Conservation (phyloP, 257 asterid species). For the Solanum raphanifolium region DNA sequence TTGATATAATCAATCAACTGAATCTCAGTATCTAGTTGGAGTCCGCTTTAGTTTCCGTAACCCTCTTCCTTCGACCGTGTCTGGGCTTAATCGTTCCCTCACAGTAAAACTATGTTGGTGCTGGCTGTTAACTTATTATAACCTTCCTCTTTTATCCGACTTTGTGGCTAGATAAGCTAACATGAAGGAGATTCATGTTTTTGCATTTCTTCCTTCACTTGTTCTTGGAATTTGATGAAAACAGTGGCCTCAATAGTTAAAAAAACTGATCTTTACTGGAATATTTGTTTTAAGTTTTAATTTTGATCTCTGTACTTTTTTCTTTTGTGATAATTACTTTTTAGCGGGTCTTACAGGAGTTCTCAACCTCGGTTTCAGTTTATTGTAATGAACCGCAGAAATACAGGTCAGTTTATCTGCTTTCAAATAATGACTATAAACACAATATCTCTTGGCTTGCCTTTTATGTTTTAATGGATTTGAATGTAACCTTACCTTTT, state of each 20-base stretch:
- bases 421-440: not conserved
- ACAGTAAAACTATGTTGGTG: not conserved
- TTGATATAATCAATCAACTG: not conserved
- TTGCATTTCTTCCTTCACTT: not conserved
- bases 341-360: conserved; percentile 44
- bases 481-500: not conserved
- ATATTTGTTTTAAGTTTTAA: not conserved
- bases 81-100: not conserved
- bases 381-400: conserved; percentile 82
- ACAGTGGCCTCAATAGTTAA: not conserved
- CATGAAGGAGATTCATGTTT: not conserved
- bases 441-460: not conserved
- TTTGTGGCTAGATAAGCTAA: not conserved
- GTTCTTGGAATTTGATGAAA: not conserved
- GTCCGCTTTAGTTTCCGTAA: not conserved
- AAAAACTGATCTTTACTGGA: not conserved
- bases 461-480: not conserved
- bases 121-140: not conserved
- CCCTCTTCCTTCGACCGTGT: not conserved
- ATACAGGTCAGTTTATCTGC: conserved; percentile 43
- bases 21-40: not conserved
- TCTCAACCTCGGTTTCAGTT: conserved; percentile 81
- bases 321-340: not conserved
- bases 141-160: not conserved
- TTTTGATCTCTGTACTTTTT: not conserved